These are phyloP conservation scores for Cystoisospora suis DNA, from an alignment of 169 alveolate species.

Conservation along the genomic window DNA sequence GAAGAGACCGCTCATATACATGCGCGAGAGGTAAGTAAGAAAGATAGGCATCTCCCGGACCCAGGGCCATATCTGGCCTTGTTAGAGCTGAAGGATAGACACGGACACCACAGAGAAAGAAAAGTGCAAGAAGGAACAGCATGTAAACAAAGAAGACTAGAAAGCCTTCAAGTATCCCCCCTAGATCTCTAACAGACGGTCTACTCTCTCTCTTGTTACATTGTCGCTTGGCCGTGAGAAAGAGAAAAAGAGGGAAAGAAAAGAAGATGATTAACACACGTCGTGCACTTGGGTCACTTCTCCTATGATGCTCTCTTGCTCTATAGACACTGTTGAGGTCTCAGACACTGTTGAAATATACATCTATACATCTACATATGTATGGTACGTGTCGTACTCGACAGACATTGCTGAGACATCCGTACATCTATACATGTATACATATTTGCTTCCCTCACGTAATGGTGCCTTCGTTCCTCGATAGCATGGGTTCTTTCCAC, in stretches of 20 bases:
- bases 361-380: neutral
- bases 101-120: neutral
- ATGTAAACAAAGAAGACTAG: too few species aligned
- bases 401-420: too few species aligned
- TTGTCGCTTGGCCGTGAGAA: neutral
- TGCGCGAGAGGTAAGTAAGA: slow-evolving; percentile 96
- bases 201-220: neutral
- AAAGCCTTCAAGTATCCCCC: neutral
- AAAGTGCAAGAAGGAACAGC: neutral
- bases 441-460: too few species aligned
- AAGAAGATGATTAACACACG: neutral
- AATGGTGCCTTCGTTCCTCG: too few species aligned
- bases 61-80: slow-evolving; percentile 33
- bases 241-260: neutral
- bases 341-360: neutral
- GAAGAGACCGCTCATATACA: slow-evolving; percentile 90
- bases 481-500: too few species aligned
- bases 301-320: neutral
- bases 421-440: neutral
- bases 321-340: neutral
- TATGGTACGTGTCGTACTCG: too few species aligned
- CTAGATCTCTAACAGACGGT: neutral
- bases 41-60: slow-evolving; percentile 83
- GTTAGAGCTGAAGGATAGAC: slow-evolving; percentile 32
- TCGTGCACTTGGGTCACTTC: neutral